Percentiles rank a stretch among this genome's conserved stretches.
Evolutionary conservation across 1,139 yeast species (phyloP).

Genomic region (Candida dubliniensis): DNA sequence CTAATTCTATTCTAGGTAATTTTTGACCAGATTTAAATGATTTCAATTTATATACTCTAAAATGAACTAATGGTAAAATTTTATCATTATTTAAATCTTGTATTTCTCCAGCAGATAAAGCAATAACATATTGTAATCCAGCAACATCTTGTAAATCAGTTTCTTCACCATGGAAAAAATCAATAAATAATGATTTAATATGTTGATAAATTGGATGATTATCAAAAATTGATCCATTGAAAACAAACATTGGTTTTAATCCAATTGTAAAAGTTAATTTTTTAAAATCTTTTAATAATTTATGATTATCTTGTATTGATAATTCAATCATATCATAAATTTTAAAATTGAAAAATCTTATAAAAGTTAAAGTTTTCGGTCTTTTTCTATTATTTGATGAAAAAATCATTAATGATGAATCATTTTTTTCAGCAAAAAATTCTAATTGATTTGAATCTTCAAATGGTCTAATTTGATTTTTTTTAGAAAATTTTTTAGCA

Average conservation of each 20-base stretch:
- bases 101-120: slow-evolving; percentile 75
- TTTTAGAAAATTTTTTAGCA: slow-evolving; percentile 80
- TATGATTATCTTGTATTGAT: slow-evolving; percentile 65
- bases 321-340: slow-evolving; percentile 94
- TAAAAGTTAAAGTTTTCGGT: slow-evolving; percentile 85
- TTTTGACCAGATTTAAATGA: slow-evolving; percentile 83
- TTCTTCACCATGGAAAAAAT: slow-evolving; percentile 86
- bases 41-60: slow-evolving; percentile 86
- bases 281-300: slow-evolving; percentile 77
- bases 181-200: slow-evolving; percentile 83
- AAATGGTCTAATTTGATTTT: slow-evolving; percentile 88
- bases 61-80: slow-evolving; percentile 71
- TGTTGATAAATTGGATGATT: slow-evolving; percentile 84
- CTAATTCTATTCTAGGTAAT: slow-evolving; percentile 89
- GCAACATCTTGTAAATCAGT: slow-evolving; percentile 89
- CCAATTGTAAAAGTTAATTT: slow-evolving; percentile 84
- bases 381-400: slow-evolving; percentile 86
- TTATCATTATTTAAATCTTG: slow-evolving; percentile 18
- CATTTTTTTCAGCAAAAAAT: slow-evolving; percentile 93
- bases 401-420: slow-evolving; percentile 80
- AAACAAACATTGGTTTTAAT: slow-evolving; percentile 89
- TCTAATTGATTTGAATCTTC: slow-evolving; percentile 88
- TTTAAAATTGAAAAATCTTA: slow-evolving; percentile 86
- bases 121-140: slow-evolving; percentile 87
- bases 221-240: slow-evolving; percentile 92